A percentile compares a stretch with the other conserved stretches of the same genome.
These are phyloP conservation scores for Solanum okadae DNA, from an alignment of 257 asterid species.

Conservation along the genomic window DNA sequence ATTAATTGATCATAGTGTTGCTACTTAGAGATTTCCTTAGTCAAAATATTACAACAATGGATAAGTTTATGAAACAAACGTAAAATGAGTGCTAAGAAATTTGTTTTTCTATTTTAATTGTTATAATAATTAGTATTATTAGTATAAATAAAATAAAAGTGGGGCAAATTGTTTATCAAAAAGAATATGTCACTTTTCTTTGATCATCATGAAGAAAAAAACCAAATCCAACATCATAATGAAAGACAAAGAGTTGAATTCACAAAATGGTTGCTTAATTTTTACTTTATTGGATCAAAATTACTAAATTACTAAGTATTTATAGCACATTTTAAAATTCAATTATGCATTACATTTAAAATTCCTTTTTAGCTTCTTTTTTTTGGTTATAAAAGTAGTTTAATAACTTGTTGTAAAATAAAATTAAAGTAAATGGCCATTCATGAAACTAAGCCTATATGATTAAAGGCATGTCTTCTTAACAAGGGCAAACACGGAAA, in stretches of 20 bases:
- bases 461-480: too few species aligned
- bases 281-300: not conserved
- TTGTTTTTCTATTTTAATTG: not conserved
- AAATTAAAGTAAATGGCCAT: too few species aligned
- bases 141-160: not conserved
- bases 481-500: too few species aligned
- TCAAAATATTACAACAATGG: not conserved
- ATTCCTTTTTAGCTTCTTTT: too few species aligned
- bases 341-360: too few species aligned
- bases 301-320: too few species aligned
- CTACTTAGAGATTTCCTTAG: not conserved
- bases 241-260: not conserved
- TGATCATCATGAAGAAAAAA: not conserved
- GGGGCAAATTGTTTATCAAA: not conserved
- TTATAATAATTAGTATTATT: not conserved
- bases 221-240: not conserved
- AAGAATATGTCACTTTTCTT: not conserved
- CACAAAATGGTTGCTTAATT: too few species aligned
- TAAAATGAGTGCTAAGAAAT: not conserved
- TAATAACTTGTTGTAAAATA: too few species aligned
- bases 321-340: too few species aligned
- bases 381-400: too few species aligned
- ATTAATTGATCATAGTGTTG: not conserved
- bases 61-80: not conserved
- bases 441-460: too few species aligned